These are phyloP conservation scores for Euphrasia confusa DNA, from an alignment of 257 asterid genomes.

Conservation along the genomic window DNA sequence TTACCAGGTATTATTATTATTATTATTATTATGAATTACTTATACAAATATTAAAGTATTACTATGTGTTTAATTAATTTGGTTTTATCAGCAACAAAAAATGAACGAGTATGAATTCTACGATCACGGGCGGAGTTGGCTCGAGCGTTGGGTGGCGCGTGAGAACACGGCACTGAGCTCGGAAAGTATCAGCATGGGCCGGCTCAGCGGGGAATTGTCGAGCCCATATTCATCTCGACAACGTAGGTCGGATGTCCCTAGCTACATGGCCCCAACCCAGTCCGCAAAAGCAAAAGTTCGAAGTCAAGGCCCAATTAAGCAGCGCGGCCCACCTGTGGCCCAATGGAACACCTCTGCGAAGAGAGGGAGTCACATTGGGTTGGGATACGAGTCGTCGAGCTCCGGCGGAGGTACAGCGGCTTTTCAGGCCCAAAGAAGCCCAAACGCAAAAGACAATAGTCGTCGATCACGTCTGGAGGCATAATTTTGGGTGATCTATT, in stretches of 20 bases:
- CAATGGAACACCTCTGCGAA: conserved; percentile 60
- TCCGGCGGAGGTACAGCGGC: conserved; percentile 47
- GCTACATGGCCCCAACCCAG: conserved; percentile 86
- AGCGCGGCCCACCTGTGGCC: conserved; percentile 34
- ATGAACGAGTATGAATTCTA: conserved; percentile 20
- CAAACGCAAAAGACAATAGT: conserved; percentile 37
- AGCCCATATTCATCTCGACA: conserved; percentile 45
- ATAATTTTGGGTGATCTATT: conserved; percentile 35
- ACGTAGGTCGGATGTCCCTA: conserved; percentile 38
- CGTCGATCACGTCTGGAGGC: conserved; percentile 46
- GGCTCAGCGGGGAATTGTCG: conserved; percentile 28
- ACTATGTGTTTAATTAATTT: neutral
- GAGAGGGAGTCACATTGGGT: conserved; percentile 33
- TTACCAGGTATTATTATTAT: conserved; percentile 40
- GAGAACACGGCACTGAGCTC: conserved; percentile 39
- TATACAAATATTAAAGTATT: neutral
- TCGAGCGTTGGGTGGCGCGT: conserved; percentile 80
- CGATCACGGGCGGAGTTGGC: conserved; percentile 77
- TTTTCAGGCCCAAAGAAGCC: conserved; percentile 64
- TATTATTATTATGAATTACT: no score
- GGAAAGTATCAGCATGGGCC: conserved; percentile 34
- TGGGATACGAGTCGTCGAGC: conserved; percentile 49
- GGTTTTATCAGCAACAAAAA: conserved; percentile 28
- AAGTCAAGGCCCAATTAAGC: conserved; percentile 40
- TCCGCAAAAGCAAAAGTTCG: conserved; percentile 80